Base-by-base conservation (phyloP, 805 yeast genomes). In the Kodamaea laetipori region DNA sequence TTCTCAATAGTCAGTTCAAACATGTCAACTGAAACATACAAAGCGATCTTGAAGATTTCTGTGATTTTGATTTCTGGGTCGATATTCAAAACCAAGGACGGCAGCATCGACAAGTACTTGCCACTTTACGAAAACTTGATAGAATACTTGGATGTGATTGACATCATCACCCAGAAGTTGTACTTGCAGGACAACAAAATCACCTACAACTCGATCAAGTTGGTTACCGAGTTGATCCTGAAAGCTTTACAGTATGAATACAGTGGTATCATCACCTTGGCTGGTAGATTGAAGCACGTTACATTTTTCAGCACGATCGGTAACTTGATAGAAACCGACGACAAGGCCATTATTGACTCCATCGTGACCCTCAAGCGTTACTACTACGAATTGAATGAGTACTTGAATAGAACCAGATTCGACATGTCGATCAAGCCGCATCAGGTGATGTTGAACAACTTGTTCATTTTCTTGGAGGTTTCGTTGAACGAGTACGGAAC, bases 271-370 rank as follows among this genome's bases (percentile, higher is more conserved):
- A 66, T 77, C 23, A 64, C 73, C 8, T 61, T 76, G 35, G 65
- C 74, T 4, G 73, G 73, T 19, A 67, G 75, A 48, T 64, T 80
- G 46, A 74, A 74, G 51, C 73, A 68, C 47, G 72, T 69, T 7
- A 72, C 71, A 13, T 74, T 77, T 49, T 71, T 75, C 49, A 60
- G 71, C 21, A 67, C 74, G 19, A 54, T 76, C 21, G 74, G 69
- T 6, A 67, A 63, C 34, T 51, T 73, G 45, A 56, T 66, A 9
- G 74, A 70, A 43, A 67, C 72, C 10, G 65, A 66, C 7, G 74
- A 71, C 49, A 52, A 57, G 27, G 32, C 53, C 16, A 61, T 68
- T 33, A 41, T 60, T 21, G 67, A 63, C 27, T 58, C 65, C 12
- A 61, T 69, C 13, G 52, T 54, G 9, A 44, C 51, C 16, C 58